Evolutionary conservation across 2,329 filamentous ascomycete genomes (phyloP).

Genomic region (Phoma sp.): DNA sequence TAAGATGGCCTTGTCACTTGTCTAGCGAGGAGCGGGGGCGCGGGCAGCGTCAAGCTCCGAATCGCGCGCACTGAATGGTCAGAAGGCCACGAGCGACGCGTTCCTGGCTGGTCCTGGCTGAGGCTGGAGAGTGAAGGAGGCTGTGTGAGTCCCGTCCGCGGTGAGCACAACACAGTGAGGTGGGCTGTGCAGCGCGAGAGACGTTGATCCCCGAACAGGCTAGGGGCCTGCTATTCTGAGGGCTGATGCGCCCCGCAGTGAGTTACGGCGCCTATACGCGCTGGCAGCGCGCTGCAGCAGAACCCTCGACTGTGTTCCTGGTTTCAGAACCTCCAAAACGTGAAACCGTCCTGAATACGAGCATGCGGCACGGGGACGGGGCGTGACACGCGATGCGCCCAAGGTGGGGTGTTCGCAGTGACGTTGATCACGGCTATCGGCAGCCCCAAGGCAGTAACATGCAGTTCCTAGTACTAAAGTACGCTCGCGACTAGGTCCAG

Average conservation of each 20-base stretch:
- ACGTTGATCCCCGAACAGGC: conserved; percentile 13
- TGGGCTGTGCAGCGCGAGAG: conserved; percentile 20
- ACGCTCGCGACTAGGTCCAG: no score
- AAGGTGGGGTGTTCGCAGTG: conserved; percentile 13
- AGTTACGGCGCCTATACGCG: conserved; percentile 20
- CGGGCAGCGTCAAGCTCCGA: conserved; percentile 13
- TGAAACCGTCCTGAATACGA: conserved; percentile 25
- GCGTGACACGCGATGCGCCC: conserved; percentile 21
- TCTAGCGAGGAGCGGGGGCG: conserved; percentile 16
- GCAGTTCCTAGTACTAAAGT: no score
- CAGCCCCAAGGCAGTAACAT: conserved; percentile 1
- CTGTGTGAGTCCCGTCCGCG: conserved; percentile 32
- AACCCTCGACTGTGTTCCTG: conserved; percentile 22
- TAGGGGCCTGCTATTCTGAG: conserved; percentile 12
- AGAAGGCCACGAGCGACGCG: conserved; percentile 24
- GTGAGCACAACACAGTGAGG: conserved; percentile 21
- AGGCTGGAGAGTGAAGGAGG: conserved; percentile 39
- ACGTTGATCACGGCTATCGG: conserved; percentile 16
- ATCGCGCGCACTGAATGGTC: conserved; percentile 32
- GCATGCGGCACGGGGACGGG: conserved; percentile 14
- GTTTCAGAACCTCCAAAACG: conserved; percentile 28
- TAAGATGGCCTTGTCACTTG: conserved; percentile 9
- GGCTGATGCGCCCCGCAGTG: conserved; percentile 10
- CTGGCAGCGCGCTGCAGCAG: conserved; percentile 2
- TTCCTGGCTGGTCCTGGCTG: conserved; percentile 27